Base-by-base conservation (phyloP, 2,329 filamentous ascomycete genomes). In the Calonectria hongkongensis region DNA sequence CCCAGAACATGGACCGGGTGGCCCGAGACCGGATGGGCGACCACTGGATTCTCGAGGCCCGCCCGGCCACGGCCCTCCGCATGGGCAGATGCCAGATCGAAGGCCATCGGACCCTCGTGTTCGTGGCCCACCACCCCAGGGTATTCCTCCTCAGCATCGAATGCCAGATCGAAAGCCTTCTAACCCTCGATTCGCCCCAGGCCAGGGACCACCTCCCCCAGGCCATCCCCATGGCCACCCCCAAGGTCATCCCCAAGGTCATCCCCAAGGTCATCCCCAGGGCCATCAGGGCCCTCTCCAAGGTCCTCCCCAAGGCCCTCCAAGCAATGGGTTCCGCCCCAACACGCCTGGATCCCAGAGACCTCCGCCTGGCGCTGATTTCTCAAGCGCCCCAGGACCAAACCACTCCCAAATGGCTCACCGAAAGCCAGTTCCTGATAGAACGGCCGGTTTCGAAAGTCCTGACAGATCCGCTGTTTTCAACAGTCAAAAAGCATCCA, bases 351-450 rank as follows among this genome's bases (percentile, higher is more conserved):
- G 79, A 8, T 78, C 79, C 25, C 75, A 75, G 27, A 79, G 75
- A 4, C 41, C 58, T 33, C 15, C 36, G 7, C 13, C 15, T 27
- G 30, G 33, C 4, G n/a, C 25, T 5, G 54, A 60, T 7, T 12
- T 41, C 30, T 18, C 54, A 18, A 33, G 54, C 39, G n/a, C 21
- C 36, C 39, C 54, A 39, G 54, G 54, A 41, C 36, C 33, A 7
- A 58, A 39, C 33, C 12, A 36, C 5, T 39, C 54, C 4, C 78
- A 77, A 6, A 71, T 77, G 45, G 71, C 74, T 8, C 75, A 81
- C 6, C 79, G 81, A 36, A 84, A 84, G 66, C 80, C 81, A 41
- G 68, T 83, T 13, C 80, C 82, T 15, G 77, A 77, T 28, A 73
- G 77, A 66, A 10, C 33, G 12, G 33, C 33, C 33, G 33, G 7